Conservation (phyloP, 495 filamentous ascomycete species). For the Mycothermus thermophilus region DNA sequence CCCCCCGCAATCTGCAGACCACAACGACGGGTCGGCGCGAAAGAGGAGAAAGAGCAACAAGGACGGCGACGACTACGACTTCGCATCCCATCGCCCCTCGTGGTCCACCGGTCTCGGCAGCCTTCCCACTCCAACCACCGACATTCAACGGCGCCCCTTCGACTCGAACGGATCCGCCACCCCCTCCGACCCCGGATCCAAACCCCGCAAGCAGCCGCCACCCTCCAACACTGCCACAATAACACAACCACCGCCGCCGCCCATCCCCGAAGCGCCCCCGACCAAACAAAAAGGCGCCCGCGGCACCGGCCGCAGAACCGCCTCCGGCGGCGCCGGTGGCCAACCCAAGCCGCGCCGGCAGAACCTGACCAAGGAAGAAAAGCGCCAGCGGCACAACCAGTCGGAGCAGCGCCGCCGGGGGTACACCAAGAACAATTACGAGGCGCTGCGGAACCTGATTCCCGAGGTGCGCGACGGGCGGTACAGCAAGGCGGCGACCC, state of each 20-base stretch:
- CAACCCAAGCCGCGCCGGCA: slow-evolving; percentile 47
- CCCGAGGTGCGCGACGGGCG: slow-evolving; percentile 55
- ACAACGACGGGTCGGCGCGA: slow-evolving; percentile 1
- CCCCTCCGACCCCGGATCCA: no score
- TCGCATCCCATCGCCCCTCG: no score
- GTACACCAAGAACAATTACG: slow-evolving; percentile 63
- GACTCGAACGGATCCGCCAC: no score
- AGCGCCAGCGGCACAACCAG: slow-evolving; percentile 73
- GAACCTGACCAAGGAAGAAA: slow-evolving; percentile 73
- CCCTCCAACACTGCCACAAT: neutral
- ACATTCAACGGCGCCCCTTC: no score
- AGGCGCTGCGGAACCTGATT: slow-evolving; percentile 55
- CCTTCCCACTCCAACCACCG: no score
- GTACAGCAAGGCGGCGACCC: slow-evolving; percentile 66
- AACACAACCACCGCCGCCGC: no score
- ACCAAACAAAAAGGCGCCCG: neutral
- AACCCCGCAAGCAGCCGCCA: no score
- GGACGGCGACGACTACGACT: slow-evolving; percentile 2
- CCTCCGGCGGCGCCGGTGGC: neutral
- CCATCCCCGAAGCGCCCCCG: neutral
- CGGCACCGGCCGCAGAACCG: slow-evolving; percentile 4
- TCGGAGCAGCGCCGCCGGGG: slow-evolving; percentile 80
- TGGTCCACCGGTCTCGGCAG: no score
- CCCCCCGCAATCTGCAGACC: neutral
- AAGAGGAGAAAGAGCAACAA: slow-evolving; percentile 7